phyloP scores from a whole-genome alignment of 345 rosid species.

The Balakata baccata region DNA sequence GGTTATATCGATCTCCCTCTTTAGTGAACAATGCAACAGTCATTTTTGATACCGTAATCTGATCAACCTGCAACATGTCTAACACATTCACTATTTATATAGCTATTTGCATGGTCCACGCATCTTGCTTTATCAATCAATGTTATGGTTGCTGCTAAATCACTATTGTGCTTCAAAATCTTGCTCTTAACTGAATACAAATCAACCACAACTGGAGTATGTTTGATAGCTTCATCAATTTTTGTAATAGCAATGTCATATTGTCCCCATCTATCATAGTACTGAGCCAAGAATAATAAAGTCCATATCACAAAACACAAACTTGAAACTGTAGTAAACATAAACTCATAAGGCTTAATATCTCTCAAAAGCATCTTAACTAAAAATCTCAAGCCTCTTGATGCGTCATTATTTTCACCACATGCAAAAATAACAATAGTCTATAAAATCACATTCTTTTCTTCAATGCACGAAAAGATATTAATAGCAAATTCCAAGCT shows the following conservation, averaged over 20 bases:
- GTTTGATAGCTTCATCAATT: slow-evolving; percentile 86
- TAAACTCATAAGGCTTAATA: slow-evolving; percentile 51
- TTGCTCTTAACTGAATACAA: slow-evolving; percentile 91
- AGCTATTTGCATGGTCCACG: slow-evolving; percentile 98
- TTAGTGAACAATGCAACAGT: slow-evolving; percentile 90
- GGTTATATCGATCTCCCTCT: slow-evolving; percentile 96
- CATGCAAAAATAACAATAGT: slow-evolving; percentile 48
- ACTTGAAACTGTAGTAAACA: slow-evolving; percentile 47
- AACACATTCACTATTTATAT: slow-evolving; percentile 89
- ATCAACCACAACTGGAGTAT: slow-evolving; percentile 97
- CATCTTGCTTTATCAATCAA: slow-evolving; percentile 99
- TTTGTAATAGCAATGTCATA: slow-evolving; percentile 70
- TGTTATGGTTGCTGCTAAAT: slow-evolving; percentile 78
- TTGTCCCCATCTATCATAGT: slow-evolving; percentile 88
- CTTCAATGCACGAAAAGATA: slow-evolving; percentile 38
- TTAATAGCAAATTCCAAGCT: slow-evolving; percentile 36
- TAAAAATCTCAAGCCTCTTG: slow-evolving; percentile 40
- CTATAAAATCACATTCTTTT: slow-evolving; percentile 55
- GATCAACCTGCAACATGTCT: slow-evolving; percentile 99
- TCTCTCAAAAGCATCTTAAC: slow-evolving; percentile 40
- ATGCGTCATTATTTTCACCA: slow-evolving; percentile 38
- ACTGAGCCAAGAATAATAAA: no score
- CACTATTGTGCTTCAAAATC: slow-evolving; percentile 97
- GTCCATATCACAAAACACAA: slow-evolving; percentile 37
- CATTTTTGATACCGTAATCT: slow-evolving; percentile 92